These are phyloP conservation scores for Mollisiaceae sp. DNA, from an alignment of 2,329 filamentous ascomycete species.

Conservation along the genomic window DNA sequence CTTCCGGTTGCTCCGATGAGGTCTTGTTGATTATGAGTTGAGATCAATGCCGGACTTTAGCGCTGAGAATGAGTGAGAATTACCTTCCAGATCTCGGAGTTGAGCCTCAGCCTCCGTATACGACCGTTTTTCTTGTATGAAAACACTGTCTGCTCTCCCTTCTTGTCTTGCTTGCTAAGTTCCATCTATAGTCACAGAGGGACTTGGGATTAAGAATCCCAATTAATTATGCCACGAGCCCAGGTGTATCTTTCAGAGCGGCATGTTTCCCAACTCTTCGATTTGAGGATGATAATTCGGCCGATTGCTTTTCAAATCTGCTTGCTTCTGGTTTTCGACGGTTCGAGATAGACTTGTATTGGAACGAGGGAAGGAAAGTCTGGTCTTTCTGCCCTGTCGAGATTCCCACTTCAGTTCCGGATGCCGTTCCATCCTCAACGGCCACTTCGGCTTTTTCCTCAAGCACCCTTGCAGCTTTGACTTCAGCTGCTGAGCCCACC, in stretches of 20 bases:
- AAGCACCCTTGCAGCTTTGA: background rate
- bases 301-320: constrained; percentile 66
- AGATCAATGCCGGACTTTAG: constrained; percentile 17
- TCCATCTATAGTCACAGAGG: constrained; percentile 55
- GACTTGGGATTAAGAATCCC: constrained; percentile 64
- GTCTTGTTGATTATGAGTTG: constrained; percentile 7
- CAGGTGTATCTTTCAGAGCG: constrained; percentile 59
- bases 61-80: constrained; percentile 46
- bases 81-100: constrained; percentile 47
- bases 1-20: constrained; percentile 28
- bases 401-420: constrained; percentile 45
- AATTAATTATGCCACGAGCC: constrained; percentile 64
- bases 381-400: constrained; percentile 68
- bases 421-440: constrained; percentile 31
- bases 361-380: constrained; percentile 57
- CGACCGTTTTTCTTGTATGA: constrained; percentile 36
- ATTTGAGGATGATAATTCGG: constrained; percentile 57
- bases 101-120: constrained; percentile 42
- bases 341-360: constrained; percentile 66
- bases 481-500: constrained; percentile 6
- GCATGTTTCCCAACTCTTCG: constrained; percentile 61
- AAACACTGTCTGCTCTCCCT: background rate
- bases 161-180: constrained; percentile 19
- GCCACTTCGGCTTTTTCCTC: constrained; percentile 36
- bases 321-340: constrained; percentile 63